These are phyloP conservation scores for Yamadazyma blattariae DNA, from an alignment of 1,139 yeast species.

Conservation along the genomic window DNA sequence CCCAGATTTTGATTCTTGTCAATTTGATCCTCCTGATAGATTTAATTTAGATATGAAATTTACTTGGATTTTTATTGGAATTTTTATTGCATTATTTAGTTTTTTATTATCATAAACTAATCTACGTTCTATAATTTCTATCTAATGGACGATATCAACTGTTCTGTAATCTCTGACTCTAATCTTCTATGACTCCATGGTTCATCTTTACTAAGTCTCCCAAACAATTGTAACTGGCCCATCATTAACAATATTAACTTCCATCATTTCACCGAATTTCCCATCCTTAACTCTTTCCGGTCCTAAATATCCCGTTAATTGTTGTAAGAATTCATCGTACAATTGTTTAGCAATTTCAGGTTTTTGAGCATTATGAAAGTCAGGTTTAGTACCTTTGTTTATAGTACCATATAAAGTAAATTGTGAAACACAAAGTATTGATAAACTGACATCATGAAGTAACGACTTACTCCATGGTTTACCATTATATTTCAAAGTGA, in stretches of 20 bases:
- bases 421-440: conserved; percentile 64
- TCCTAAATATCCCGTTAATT: conserved; percentile 55
- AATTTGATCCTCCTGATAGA: conserved; percentile 22
- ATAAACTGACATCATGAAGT: conserved; percentile 32
- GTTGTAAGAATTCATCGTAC: conserved; percentile 58
- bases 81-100: conserved; percentile 6
- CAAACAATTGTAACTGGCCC: conserved; percentile 77
- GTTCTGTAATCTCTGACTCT: no score
- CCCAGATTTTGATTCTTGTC: conserved; percentile 17
- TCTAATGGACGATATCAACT: background rate
- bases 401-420: conserved; percentile 84
- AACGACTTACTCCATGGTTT: conserved; percentile 47
- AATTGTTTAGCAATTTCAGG: conserved; percentile 68
- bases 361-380: conserved; percentile 85
- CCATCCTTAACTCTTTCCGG: conserved; percentile 75
- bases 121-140: background rate
- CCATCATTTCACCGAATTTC: conserved; percentile 96
- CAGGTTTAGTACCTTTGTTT: conserved; percentile 90
- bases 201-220: conserved; percentile 54
- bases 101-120: background rate
- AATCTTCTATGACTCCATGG: no score
- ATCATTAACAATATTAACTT: conserved; percentile 78
- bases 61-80: conserved; percentile 14
- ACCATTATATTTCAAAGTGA: conserved; percentile 57
- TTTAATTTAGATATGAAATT: conserved; percentile 21